phyloP scores from a whole-genome alignment of 345 rosid species.

The Draba incana region DNA sequence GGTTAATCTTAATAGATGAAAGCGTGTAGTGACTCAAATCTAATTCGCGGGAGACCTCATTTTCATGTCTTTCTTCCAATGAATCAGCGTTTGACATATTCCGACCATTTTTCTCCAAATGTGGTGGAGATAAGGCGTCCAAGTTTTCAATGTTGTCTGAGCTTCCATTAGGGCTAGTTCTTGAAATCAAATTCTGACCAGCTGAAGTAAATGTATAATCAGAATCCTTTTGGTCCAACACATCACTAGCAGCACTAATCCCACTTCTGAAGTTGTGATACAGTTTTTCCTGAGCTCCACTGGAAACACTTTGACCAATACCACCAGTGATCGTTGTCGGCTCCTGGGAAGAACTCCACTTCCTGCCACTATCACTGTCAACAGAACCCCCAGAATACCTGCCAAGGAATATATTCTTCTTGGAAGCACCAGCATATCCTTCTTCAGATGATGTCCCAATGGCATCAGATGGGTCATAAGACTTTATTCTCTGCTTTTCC shows the following conservation, averaged over 20 bases:
- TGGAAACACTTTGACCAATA: constrained; percentile 55
- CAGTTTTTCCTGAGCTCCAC: constrained; percentile 69
- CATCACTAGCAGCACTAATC: constrained; percentile 51
- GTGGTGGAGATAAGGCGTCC: constrained; percentile 58
- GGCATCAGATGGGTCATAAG: constrained; percentile 85
- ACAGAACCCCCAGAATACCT: constrained; percentile 80
- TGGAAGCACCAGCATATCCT: constrained; percentile 65
- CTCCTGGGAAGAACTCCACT: constrained; percentile 87
- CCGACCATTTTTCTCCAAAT: constrained; percentile 58
- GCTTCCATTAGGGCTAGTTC: constrained; percentile 51
- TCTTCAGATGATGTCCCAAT: constrained; percentile 97
- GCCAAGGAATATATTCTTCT: constrained; percentile 75
- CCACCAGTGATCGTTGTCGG: constrained; percentile 49
- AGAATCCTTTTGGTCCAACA: constrained; percentile 60
- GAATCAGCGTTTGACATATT: constrained; percentile 48
- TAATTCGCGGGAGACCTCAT: constrained; percentile 49
- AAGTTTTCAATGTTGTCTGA: constrained; percentile 49
- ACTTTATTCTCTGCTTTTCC: constrained; percentile 85
- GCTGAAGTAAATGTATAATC: constrained; percentile 47
- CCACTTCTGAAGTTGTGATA: constrained; percentile 65
- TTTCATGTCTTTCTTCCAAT: constrained; percentile 43
- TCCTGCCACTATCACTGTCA: constrained; percentile 81
- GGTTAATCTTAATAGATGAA: constrained; percentile 56
- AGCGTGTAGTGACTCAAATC: constrained; percentile 55
- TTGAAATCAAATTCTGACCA: constrained; percentile 50